Evolutionary conservation across 495 filamentous ascomycete species (phyloP), one percentile per base, ranked within the genome.

Genomic region (Podospora australis): DNA sequence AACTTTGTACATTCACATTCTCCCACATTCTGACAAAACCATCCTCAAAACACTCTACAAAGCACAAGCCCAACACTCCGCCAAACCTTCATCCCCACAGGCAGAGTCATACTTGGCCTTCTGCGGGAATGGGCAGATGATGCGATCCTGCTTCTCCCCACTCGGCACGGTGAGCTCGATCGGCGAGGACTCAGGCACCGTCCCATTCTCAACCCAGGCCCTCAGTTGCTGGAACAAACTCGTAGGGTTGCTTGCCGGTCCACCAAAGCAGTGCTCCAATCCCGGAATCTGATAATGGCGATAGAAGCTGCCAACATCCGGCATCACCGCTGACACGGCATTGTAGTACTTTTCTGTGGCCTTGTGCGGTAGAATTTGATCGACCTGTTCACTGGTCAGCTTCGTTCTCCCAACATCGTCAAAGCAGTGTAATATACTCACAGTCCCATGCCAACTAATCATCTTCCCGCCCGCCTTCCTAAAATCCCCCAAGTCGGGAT

Each of bases 391-490:
- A 1, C n/a, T 25, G 1, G 29, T 22, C 13, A 6, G 32, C 41
- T n/a, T 11, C 13, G 4, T 2, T n/a, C 32, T 1, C 3, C 20
- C 2, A 39, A 26, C 6, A 17, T 20, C 16, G 24, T 30, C 21
- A 79, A 9, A 45, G n/a, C 49, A 47, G 11, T 1, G 19, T 30
- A 30, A 10, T n/a, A 51, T 4, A 52, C 78, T 72, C 53, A 75
- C 65, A 10, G 63, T 19, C 0, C 73, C 74, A 43, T 78, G 72
- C 55, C 60, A 78, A 5, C 57, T 65, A 16, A 78, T 54, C 44
- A 78, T 55, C 51, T 74, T 76, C 6, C 68, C 68, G 1, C 73
- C 71, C 1, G 54, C 42, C 8, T 55, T 39, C 4, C 52, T 51
- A 32, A 78, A 72, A 6, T 43, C 54, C 0, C 57, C 56, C 19